Conservation (phyloP, 208 protist species). For the Tetramitus jugosus region DNA sequence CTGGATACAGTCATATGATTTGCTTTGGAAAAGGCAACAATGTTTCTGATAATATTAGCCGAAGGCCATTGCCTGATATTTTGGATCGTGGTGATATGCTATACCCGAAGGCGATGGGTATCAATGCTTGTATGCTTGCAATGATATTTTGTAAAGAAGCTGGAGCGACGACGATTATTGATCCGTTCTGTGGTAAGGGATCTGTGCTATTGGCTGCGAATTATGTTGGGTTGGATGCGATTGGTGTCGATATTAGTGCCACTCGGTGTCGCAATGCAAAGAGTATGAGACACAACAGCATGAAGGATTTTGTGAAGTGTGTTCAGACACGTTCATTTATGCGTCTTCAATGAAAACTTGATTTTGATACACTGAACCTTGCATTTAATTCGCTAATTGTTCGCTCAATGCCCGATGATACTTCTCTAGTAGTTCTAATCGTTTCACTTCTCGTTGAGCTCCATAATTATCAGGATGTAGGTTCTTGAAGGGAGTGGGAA, state of each 20-base stretch:
- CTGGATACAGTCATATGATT: background rate
- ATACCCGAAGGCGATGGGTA: background rate
- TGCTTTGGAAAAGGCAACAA: slow-evolving; percentile 2
- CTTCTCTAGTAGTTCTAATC: background rate
- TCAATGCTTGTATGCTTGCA: background rate
- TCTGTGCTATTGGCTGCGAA: background rate
- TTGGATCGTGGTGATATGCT: background rate
- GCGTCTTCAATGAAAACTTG: too few species aligned
- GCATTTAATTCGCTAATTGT: too few species aligned
- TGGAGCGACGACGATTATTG: background rate
- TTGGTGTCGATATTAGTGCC: background rate
- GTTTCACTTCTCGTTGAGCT: background rate
- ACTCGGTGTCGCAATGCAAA: background rate
- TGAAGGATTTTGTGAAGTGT: background rate
- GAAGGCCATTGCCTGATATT: background rate
- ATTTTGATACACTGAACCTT: too few species aligned
- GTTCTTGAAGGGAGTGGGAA: background rate
- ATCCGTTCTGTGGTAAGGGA: background rate
- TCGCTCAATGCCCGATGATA: too few species aligned
- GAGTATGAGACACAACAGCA: background rate
- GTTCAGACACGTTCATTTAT: background rate
- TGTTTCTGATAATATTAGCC: background rate
- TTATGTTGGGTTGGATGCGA: background rate
- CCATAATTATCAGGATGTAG: background rate
- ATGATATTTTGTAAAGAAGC: background rate